Base-by-base conservation (phyloP, 2,329 filamentous ascomycete genomes). In the Colletotrichum sp. region DNA sequence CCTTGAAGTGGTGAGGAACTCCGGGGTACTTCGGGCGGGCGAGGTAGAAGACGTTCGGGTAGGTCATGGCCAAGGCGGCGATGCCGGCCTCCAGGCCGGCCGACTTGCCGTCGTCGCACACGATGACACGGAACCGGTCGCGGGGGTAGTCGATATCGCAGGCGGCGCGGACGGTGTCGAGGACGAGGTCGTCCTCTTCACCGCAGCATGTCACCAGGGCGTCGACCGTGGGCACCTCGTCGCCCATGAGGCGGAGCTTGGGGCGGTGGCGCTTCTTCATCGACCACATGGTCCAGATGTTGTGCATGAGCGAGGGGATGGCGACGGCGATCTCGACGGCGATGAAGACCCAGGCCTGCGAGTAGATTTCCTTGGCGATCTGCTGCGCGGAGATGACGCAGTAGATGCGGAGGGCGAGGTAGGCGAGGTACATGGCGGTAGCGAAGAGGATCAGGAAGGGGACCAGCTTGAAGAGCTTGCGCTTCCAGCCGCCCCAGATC, bases 1-100 rank as follows among this genome's bases (percentile, higher is more conserved):
- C 91, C 84, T 93, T 93, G 86, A 91, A 93, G 80, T 91, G 89
- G 78, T 90, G 86, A 3, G 88, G 88, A 39, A 86, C 83, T 9
- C 87, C 87, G 6, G 86, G 86, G 60, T 84, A 83, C 82, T 89
- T 89, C 44, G 85, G 83, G 18, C 90, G 88, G 3, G 89, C 86
- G 80, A 89, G 86, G 81, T 92, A 92, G 77, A 85, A 86, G 9
- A 91, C 80, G 74, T 92, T 90, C 16, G 86, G 85, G 71, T 86
- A 89, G 10, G 82, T 83, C 34, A 81, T 77, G 60, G 82, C 82
- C 26, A 89, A 77, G 36, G 84, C 81, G 5, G 83, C 79, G 28
- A 89, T 80, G 3, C 83, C 83, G 3, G 80, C 79, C 75, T 86
- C 85, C 3, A 92, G 83, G 3, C 83, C 82, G 1, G 82, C 81